A percentile compares a stretch with the other conserved stretches of the same genome.
phyloP scores from a whole-genome alignment of 768 basidiomycete genomes.

The Naganishia antarctica region DNA sequence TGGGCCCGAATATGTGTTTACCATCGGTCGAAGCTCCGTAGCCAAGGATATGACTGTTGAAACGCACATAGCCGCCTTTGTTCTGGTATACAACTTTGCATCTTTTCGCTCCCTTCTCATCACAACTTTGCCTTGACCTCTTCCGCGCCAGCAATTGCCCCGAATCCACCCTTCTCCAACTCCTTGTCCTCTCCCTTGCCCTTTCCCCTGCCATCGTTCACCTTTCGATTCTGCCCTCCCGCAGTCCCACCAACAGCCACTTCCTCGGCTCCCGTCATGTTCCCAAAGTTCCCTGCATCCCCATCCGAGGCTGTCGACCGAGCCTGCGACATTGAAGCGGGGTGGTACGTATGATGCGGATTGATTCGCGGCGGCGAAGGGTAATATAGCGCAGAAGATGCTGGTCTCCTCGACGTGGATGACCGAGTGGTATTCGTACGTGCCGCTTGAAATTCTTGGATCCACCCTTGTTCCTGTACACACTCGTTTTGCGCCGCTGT shows the following conservation, averaged over 20 bases:
- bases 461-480: slow-evolving; percentile 6
- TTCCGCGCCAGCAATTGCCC: slow-evolving; percentile 3
- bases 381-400: background rate
- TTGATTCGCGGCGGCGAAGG: background rate
- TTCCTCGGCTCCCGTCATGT: background rate
- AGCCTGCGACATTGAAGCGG: background rate
- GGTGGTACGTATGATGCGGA: background rate
- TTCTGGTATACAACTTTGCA: background rate
- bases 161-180: slow-evolving; percentile 17
- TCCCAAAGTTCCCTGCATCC: background rate
- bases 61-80: background rate
- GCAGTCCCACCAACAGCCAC: background rate
- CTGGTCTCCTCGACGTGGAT: background rate
- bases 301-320: background rate
- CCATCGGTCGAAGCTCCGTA: too few relatives aligned
- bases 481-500: background rate
- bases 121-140: slow-evolving; percentile 15
- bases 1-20: too few relatives aligned
- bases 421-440: background rate
- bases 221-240: background rate
- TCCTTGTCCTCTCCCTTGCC: background rate
- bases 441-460: background rate
- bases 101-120: background rate
- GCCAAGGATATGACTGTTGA: too few relatives aligned
- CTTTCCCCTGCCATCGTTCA: background rate